Evolutionary conservation across 2,329 filamentous ascomycete genomes (phyloP), one percentile per base, ranked within the genome.

Genomic region (Fusarium aywerte): DNA sequence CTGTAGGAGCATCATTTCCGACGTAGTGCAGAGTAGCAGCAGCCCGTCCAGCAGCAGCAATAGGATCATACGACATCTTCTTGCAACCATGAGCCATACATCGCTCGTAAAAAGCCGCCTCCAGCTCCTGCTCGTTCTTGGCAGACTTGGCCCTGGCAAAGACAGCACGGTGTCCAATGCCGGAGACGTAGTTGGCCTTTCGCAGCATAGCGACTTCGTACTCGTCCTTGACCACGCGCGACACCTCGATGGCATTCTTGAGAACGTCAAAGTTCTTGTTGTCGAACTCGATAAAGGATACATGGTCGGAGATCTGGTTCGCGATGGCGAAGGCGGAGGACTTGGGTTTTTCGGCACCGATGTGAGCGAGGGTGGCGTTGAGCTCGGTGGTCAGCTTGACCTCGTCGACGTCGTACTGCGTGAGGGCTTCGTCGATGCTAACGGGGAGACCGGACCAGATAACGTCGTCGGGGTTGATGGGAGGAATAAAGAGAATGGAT

Each of bases 391-490:
- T 90, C 64, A 88, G 88, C 58, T 86, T 85, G 66, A 95, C 92
- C 33, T 87, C 83, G 76, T 98, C 95, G 66, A 96, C 87, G 69
- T 97, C 92, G 80, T 92, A 98, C 67, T 87, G 85, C 45, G 86
- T 80, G 62, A 91, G 81, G 8, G 95, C 95, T 74, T 97, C 91
- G 39, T 91, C 85, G 32, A 85, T 80, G 33, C 89, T 92, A 62
- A 96, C 82, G 0, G 95, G 96, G 16, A 98, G 85, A 13, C 96
- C 96, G 27, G 91, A 92, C 95, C 95, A 99, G 75, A 98, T 92
- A 59, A 98, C 93, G 54, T 89, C 89, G 40, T 96, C 92, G n/a
- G 92, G 87, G 71, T 97, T 89, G 73, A 94, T 87, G 16, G 93
- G 92, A 3, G 96, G 95, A 72, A 99, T 95, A 81, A 94, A 99